Evolutionary conservation across 176 grass and related monocot genomes (phyloP).

Genomic region (Raddia guianensis): DNA sequence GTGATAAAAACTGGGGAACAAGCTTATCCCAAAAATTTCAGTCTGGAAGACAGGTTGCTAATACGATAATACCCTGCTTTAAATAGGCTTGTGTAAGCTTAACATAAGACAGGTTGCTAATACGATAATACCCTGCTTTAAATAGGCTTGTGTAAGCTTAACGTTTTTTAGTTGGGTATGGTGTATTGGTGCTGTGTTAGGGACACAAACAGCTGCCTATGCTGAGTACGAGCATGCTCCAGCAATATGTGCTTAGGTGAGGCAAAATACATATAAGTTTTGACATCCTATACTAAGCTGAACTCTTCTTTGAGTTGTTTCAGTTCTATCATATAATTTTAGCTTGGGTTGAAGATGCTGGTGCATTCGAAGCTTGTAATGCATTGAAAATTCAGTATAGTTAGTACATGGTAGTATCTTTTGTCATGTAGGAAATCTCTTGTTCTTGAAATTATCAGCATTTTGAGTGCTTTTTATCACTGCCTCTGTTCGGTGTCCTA

Average conservation of each 20-base stretch:
- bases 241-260: background rate
- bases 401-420: conserved; percentile 1
- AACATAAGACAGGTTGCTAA: conserved; percentile 7
- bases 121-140: conserved; percentile 10
- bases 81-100: background rate
- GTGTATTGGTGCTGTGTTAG: conserved; percentile 16
- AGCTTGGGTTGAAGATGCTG: conserved; percentile 13
- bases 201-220: conserved; percentile 17
- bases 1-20: background rate
- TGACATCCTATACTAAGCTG: background rate
- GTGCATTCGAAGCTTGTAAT: conserved; percentile 2
- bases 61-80: conserved; percentile 10
- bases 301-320: background rate
- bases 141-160: background rate
- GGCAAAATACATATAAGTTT: background rate
- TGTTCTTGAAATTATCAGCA: conserved; percentile 8
- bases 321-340: background rate
- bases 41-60: conserved; percentile 11
- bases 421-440: background rate
- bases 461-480: background rate
- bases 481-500: background rate
- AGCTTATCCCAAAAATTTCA: background rate
- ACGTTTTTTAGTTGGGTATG: background rate
- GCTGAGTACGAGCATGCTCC: background rate
- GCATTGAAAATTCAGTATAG: conserved; percentile 19